These are phyloP conservation scores for Pleurozium schreberi DNA, from an alignment of 225 moss, liverwort and hornwort species.

Conservation along the genomic window DNA sequence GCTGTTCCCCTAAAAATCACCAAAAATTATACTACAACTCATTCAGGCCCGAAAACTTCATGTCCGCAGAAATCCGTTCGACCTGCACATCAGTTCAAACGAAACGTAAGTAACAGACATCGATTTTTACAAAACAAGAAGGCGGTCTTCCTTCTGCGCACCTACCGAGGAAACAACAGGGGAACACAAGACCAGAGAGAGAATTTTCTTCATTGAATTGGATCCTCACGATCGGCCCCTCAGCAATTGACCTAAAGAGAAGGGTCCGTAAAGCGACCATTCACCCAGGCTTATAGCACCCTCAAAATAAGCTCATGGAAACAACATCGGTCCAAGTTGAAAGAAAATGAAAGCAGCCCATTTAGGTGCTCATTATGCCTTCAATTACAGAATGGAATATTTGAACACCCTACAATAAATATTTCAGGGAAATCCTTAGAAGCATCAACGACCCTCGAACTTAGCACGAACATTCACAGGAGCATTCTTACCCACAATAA, in stretches of 20 bases:
- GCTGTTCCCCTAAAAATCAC: conserved; percentile 4
- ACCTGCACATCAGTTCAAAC: not conserved
- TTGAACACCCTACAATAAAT: not conserved
- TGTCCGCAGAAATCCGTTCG: not conserved
- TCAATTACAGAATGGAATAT: not conserved
- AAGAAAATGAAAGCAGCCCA: not conserved
- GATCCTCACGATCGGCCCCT: not conserved
- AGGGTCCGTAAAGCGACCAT: not conserved
- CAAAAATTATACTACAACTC: conserved; percentile 9
- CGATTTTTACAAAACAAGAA: not conserved
- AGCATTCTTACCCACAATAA: not conserved
- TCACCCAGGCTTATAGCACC: not conserved
- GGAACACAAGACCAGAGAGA: not conserved
- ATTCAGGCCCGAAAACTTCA: not conserved
- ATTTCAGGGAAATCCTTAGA: not conserved
- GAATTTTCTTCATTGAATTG: not conserved
- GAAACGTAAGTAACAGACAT: not conserved
- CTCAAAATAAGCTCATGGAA: not conserved
- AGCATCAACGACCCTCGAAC: not conserved
- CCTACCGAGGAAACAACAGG: not conserved
- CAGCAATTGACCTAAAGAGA: not conserved
- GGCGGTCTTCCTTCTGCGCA: not conserved
- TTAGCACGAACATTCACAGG: not conserved
- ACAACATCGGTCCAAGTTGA: not conserved
- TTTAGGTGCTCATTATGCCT: not conserved